A percentile compares a stretch with the other conserved stretches of the same genome.
phyloP scores from a whole-genome alignment of 2,329 filamentous ascomycete species.

The Mycosphaerelloides madeirae region DNA sequence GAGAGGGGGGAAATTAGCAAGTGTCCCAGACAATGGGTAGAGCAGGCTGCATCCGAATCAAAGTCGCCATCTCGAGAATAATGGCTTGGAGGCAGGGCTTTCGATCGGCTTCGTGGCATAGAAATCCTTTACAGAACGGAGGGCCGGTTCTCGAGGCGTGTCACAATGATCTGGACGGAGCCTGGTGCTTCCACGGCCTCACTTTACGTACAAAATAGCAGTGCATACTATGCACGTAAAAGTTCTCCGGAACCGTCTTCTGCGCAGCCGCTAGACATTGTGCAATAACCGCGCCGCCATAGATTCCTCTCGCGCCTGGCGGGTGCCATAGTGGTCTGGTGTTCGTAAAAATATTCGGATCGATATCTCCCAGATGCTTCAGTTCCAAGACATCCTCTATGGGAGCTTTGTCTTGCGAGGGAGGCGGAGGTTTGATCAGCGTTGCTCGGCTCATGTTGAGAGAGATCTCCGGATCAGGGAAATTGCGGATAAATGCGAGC shows the following conservation, averaged over 20 bases:
- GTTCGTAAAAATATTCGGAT: slow-evolving; percentile 90
- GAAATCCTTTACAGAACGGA: too few species aligned
- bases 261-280: slow-evolving; percentile 86
- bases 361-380: slow-evolving; percentile 70
- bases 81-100: too few species aligned
- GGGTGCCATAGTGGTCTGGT: slow-evolving; percentile 89
- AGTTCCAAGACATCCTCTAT: slow-evolving; percentile 90
- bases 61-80: too few species aligned
- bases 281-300: slow-evolving; percentile 87
- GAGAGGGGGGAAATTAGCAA: too few species aligned
- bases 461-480: too few species aligned
- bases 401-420: slow-evolving; percentile 65
- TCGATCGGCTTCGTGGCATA: too few species aligned
- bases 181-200: too few species aligned
- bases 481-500: too few species aligned
- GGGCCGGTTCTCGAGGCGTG: too few species aligned
- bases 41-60: too few species aligned
- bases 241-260: slow-evolving; percentile 73
- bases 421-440: slow-evolving; percentile 69
- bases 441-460: slow-evolving; percentile 18
- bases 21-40: too few species aligned
- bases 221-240: slow-evolving; percentile 92
- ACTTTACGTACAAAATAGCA: slow-evolving; percentile 97
- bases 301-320: slow-evolving; percentile 85
- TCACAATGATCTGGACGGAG: too few species aligned